These are phyloP conservation scores for Penicillium silybi DNA, from an alignment of 495 filamentous ascomycete species.

Conservation along the genomic window DNA sequence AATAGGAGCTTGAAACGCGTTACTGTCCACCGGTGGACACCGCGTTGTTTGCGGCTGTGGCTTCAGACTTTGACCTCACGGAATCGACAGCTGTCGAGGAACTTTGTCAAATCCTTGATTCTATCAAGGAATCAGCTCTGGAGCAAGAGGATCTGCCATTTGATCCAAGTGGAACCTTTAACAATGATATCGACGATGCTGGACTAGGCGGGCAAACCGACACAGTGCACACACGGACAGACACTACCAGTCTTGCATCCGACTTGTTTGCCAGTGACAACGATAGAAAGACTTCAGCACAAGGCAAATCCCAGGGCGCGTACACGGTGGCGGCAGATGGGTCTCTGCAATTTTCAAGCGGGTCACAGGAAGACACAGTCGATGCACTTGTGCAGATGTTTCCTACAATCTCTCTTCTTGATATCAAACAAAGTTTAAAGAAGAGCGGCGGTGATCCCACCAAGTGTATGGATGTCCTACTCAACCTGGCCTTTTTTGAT, in stretches of 20 bases:
- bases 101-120: conserved; percentile 52
- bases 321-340: conserved; percentile 35
- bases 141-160: conserved; percentile 68
- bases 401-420: conserved; percentile 56
- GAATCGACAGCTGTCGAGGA: conserved; percentile 44
- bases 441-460: conserved; percentile 59
- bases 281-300: neutral
- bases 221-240: conserved; percentile 27
- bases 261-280: conserved; percentile 16
- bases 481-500: conserved; percentile 70
- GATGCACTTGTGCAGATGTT: conserved; percentile 63
- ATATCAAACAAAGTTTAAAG: conserved; percentile 60
- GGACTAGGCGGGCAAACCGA: neutral
- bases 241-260: conserved; percentile 39
- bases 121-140: conserved; percentile 55
- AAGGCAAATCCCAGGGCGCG: conserved; percentile 10
- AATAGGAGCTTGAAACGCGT: conserved; percentile 41
- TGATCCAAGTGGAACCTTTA: conserved; percentile 65
- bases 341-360: conserved; percentile 39
- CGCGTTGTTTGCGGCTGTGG: conserved; percentile 61
- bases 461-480: conserved; percentile 74
- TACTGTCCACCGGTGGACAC: conserved; percentile 63
- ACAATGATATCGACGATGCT: conserved; percentile 18
- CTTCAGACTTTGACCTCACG: conserved; percentile 58
- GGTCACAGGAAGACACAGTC: conserved; percentile 55